phyloP scores from a whole-genome alignment of 2,329 filamentous ascomycete genomes.

The Trichoderma atrobrunneum region DNA sequence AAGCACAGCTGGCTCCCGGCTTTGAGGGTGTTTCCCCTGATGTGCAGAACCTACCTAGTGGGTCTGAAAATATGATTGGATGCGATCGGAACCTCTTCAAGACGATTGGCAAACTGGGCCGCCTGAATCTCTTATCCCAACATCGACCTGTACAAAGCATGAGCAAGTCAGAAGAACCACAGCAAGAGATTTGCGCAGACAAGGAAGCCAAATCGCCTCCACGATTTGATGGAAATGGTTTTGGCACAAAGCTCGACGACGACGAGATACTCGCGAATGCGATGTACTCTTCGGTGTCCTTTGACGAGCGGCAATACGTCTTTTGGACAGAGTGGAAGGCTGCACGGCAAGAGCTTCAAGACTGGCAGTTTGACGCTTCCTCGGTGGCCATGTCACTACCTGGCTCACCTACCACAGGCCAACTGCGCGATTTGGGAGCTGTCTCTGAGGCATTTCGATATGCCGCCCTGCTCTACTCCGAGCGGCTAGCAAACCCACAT shows the following conservation, averaged over 20 bases:
- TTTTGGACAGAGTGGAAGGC: slow-evolving; percentile 89
- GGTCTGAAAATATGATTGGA: slow-evolving; percentile 80
- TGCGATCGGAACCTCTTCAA: slow-evolving; percentile 87
- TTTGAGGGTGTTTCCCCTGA: slow-evolving; percentile 57
- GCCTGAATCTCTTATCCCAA: slow-evolving; percentile 81
- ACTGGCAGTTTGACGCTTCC: slow-evolving; percentile 71
- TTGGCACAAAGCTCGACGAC: slow-evolving; percentile 54
- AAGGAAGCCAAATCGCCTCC: slow-evolving; percentile 35
- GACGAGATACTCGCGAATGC: slow-evolving; percentile 49
- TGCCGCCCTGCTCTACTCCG: slow-evolving; percentile 83
- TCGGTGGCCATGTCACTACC: slow-evolving; percentile 52
- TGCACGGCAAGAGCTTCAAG: slow-evolving; percentile 70
- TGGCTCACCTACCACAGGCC: slow-evolving; percentile 51
- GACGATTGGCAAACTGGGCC: slow-evolving; percentile 76
- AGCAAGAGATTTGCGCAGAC: slow-evolving; percentile 26
- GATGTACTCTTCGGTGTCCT: slow-evolving; percentile 30
- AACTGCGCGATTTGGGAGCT: slow-evolving; percentile 72
- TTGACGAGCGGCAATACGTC: slow-evolving; percentile 58
- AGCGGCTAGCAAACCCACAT: slow-evolving; percentile 76
- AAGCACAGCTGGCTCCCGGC: slow-evolving; percentile 71
- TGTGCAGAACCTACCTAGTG: slow-evolving; percentile 51
- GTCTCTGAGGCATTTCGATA: slow-evolving; percentile 90
- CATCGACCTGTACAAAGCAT: slow-evolving; percentile 51
- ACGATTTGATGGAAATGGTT: slow-evolving; percentile 67
- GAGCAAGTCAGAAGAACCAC: slow-evolving; percentile 19